phyloP scores from a whole-genome alignment of 305 asterid species.

The Rubia tinctorum region DNA sequence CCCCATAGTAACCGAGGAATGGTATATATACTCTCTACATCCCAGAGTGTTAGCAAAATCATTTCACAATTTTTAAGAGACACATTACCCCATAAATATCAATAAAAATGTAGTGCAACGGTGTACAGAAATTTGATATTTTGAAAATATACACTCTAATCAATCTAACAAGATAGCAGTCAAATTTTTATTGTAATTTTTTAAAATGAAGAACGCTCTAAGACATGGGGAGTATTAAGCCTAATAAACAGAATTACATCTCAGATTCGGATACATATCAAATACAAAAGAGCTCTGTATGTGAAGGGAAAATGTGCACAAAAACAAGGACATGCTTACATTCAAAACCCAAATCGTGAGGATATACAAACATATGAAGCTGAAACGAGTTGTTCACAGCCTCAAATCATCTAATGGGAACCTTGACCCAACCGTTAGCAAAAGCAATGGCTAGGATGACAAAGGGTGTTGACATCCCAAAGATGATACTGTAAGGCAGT shows the following conservation, averaged over 20 bases:
- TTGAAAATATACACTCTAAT: too few relatives aligned
- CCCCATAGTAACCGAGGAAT: too few relatives aligned
- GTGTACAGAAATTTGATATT: too few relatives aligned
- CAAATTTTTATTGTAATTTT: too few relatives aligned
- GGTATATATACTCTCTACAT: too few relatives aligned
- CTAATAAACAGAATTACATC: neutral
- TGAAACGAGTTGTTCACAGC: neutral
- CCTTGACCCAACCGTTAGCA: slow-evolving; percentile 94
- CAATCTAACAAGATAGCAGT: too few relatives aligned
- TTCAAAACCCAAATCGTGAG: neutral
- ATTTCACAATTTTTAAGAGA: too few relatives aligned
- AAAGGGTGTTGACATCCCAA: slow-evolving; percentile 96
- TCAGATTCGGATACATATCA: neutral
- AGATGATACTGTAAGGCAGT: slow-evolving; percentile 83
- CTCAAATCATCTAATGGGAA: slow-evolving; percentile 49
- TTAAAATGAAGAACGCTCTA: too few relatives aligned
- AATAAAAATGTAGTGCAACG: too few relatives aligned
- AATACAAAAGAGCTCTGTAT: neutral
- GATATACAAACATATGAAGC: neutral
- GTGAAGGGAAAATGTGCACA: neutral
- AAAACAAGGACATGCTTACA: neutral
- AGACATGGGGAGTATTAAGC: neutral
- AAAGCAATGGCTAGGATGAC: slow-evolving; percentile 88
- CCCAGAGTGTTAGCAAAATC: too few relatives aligned
- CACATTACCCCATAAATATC: too few relatives aligned